Percentiles rank a stretch among this genome's conserved stretches.
Evolutionary conservation across 208 protist species (phyloP).

Genomic region (Trypanosoma grayi): DNA sequence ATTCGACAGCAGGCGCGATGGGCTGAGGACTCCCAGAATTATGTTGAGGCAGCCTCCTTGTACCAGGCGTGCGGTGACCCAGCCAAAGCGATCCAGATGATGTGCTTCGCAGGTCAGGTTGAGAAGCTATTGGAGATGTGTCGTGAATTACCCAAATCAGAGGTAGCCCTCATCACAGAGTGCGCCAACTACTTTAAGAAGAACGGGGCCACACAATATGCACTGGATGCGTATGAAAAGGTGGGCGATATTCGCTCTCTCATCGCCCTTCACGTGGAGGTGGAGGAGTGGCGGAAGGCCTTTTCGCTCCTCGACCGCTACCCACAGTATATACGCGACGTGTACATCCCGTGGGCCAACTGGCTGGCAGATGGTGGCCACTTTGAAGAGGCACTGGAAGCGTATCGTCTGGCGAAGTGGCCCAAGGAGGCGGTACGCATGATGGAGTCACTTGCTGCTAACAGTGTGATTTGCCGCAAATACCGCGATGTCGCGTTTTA

Average conservation of each 20-base stretch:
- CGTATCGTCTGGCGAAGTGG: constrained; percentile 89
- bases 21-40: constrained; percentile 93
- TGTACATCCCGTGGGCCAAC: constrained; percentile 96
- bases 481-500: constrained; percentile 92
- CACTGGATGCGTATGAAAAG: constrained; percentile 90
- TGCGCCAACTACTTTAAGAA: constrained; percentile 88
- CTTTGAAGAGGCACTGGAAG: constrained; percentile 95
- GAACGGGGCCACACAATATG: constrained; percentile 68
- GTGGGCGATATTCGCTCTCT: constrained; percentile 86
- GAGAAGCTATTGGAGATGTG: constrained; percentile 89
- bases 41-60: constrained; percentile 81
- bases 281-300: constrained; percentile 88
- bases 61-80: constrained; percentile 89
- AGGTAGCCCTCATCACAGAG: constrained; percentile 78
- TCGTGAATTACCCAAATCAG: constrained; percentile 75
- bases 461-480: constrained; percentile 91
- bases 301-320: constrained; percentile 83
- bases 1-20: constrained; percentile 91
- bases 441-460: constrained; percentile 91
- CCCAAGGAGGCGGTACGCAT: constrained; percentile 88
- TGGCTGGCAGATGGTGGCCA: constrained; percentile 94
- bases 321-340: constrained; percentile 80
- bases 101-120: constrained; percentile 79
- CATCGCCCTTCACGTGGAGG: constrained; percentile 88
- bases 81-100: constrained; percentile 83